Evolutionary conservation across 768 basidiomycete species (phyloP).

Genomic region (Boletus rufocinnamomeus): DNA sequence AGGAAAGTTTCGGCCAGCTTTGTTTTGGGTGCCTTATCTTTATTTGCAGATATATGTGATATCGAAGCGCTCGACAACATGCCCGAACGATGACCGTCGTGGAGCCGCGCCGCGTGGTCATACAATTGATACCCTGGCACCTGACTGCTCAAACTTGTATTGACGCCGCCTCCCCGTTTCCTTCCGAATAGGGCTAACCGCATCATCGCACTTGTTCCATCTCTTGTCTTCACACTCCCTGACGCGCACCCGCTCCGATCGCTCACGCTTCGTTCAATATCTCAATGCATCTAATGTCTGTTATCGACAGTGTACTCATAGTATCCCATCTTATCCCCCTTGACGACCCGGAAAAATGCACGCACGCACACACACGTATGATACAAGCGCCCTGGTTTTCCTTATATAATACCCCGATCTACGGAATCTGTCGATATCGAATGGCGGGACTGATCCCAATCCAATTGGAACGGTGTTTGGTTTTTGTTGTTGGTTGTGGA

Average conservation of each 20-base stretch:
- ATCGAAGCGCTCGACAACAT: conserved; percentile 27
- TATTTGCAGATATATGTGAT: conserved; percentile 31
- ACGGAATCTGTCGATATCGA: too few relatives aligned
- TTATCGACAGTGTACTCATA: conserved; percentile 27
- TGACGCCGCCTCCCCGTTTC: neutral
- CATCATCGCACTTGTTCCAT: neutral
- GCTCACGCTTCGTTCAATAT: conserved; percentile 13
- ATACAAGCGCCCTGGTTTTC: neutral
- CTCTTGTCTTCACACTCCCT: conserved; percentile 6
- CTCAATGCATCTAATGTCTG: conserved; percentile 26
- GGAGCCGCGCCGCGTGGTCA: neutral
- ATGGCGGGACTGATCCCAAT: too few relatives aligned
- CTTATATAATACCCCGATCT: neutral
- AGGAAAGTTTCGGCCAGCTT: conserved; percentile 3
- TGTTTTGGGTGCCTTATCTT: conserved; percentile 1
- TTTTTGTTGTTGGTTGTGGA: too few relatives aligned
- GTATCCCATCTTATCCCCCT: neutral
- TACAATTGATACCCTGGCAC: conserved; percentile 6
- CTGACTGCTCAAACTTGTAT: neutral
- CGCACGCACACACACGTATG: conserved; percentile 9
- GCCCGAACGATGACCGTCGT: conserved; percentile 24
- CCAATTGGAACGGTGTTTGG: too few relatives aligned
- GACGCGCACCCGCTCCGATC: conserved; percentile 12
- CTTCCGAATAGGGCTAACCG: neutral
- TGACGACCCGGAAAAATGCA: conserved; percentile 8